Base-by-base conservation (phyloP, 2,329 filamentous ascomycete species). In the Aspergillus melleus region DNA sequence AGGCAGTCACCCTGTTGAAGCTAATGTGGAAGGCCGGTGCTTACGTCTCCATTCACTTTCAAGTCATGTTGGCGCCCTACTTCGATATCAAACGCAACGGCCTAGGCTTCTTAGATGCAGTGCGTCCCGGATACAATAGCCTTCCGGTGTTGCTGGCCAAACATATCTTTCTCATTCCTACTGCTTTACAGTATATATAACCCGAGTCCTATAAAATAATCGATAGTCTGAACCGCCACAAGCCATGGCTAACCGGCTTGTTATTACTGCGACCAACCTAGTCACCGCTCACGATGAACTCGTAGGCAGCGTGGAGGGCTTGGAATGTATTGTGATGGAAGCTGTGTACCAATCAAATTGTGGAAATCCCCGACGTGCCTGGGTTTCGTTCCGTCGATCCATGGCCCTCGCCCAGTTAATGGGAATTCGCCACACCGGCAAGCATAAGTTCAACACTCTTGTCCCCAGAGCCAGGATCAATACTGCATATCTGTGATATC, bases 131-230 rank as follows among this genome's bases (percentile, higher is more conserved):
- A 22, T 19, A 55, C n/a, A 72, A 68, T 0, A 75, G 74, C 26
- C 83, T 84, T 64, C 83, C 83, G 0, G 73, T 80, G 2, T 61
- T 83, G 8, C 70, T 85, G 2, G 81, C 82, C 2, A 79, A 76
- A 57, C 74, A 78, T 6, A 74, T 85, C 22, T 72, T 85, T 11
- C 77, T 81, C 30, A 62, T 84, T 4, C 74, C 75, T 2, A 72
- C 78, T 10, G 80, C 76, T 58, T 72, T 84, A 10, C 82, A 84
- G 66, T 78, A 80, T 30, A 68, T 83, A 29, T 73, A 76, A 0
- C 77, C 76, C 0, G 19, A 42, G 36, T 36, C 53, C 8, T 20
- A 49, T 3, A 44, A 16, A 29, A 32, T n/a, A 2, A 58, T 61
- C 11, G 19, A 47, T 60, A 60, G 62, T 74, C 60, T 29, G 49